Conservation (phyloP, 345 rosid species). For the Eucalyptus sp. region DNA sequence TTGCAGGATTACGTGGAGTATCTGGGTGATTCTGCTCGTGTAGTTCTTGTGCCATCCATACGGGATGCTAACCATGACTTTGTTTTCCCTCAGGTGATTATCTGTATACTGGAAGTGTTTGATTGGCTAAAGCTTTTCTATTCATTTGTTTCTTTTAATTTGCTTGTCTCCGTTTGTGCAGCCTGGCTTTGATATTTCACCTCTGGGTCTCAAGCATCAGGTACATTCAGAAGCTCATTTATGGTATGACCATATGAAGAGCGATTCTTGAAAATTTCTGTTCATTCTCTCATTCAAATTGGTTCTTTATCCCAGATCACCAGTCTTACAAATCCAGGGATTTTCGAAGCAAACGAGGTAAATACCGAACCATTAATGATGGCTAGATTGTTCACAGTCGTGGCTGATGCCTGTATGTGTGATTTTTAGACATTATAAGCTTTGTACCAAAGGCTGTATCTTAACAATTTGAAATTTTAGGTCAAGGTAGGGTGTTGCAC, state of each 20-base stretch:
- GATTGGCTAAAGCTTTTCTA: background rate
- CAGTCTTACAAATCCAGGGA: conserved; percentile 73
- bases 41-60: conserved; percentile 67
- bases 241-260: background rate
- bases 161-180: conserved; percentile 15
- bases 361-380: background rate
- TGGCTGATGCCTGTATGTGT: background rate
- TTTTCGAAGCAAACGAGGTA: conserved; percentile 75
- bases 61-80: conserved; percentile 91
- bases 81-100: conserved; percentile 88
- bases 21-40: conserved; percentile 55
- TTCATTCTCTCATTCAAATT: background rate
- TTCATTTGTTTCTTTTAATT: background rate
- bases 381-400: background rate
- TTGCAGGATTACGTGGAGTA: conserved; percentile 75
- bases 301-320: conserved; percentile 31
- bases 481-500: conserved; percentile 86
- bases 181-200: conserved; percentile 66
- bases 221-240: conserved; percentile 11
- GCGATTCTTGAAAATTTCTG: background rate
- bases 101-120: background rate
- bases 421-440: background rate
- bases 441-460: background rate
- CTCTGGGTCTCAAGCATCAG: conserved; percentile 41
- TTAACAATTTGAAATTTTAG: conserved; percentile 25